Percentiles rank a stretch among this genome's conserved stretches.
phyloP scores from a whole-genome alignment of 768 basidiomycete species.

The Tylopilus subfusipes region DNA sequence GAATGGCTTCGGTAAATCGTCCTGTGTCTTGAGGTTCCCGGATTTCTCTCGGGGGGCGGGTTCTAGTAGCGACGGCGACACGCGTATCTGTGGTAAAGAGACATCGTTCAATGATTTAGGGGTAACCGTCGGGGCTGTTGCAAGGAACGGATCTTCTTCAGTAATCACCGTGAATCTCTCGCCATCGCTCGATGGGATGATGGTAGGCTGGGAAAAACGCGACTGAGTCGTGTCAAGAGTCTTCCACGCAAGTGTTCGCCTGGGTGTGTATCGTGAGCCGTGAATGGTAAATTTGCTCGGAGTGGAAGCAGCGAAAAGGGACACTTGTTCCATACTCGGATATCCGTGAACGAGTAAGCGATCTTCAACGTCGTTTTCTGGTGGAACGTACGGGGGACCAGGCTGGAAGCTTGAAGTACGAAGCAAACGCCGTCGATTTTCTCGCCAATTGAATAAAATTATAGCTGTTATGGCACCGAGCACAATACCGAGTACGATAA shows the following conservation, averaged over 20 bases:
- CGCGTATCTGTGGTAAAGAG: conserved; percentile 2
- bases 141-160: conserved; percentile 24
- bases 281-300: conserved; percentile 32
- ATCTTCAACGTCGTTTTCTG: conserved; percentile 17
- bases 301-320: conserved; percentile 22
- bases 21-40: background rate
- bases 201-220: conserved; percentile 1
- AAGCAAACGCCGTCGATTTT: background rate
- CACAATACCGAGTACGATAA: conserved; percentile 23
- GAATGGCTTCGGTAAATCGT: conserved; percentile 12
- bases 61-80: conserved; percentile 1
- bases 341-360: conserved; percentile 9
- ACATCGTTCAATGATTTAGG: background rate
- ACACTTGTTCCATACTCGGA: conserved; percentile 29
- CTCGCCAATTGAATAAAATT: conserved; percentile 13
- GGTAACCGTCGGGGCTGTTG: background rate
- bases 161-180: conserved; percentile 23
- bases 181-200: conserved; percentile 23
- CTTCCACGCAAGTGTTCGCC: conserved; percentile 11
- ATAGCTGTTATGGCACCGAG: conserved; percentile 18
- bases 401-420: conserved; percentile 19
- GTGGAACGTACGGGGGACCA: conserved; percentile 26
- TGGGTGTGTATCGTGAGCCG: conserved; percentile 24
- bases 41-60: background rate
- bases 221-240: background rate